Evolutionary conservation across 2,329 filamentous ascomycete genomes (phyloP).

Genomic region (Fusarium aywerte): DNA sequence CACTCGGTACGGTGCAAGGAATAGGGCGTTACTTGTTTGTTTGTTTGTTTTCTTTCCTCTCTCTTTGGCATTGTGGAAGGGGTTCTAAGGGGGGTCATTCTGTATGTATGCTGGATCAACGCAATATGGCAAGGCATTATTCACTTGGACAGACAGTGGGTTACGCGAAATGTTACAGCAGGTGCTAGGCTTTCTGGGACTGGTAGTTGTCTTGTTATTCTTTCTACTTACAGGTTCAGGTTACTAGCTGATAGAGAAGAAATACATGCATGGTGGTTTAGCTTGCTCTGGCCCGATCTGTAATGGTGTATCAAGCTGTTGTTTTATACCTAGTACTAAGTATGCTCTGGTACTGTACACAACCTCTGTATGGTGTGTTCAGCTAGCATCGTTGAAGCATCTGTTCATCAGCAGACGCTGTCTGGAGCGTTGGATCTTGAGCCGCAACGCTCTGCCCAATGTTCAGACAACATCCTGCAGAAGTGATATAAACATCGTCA

Average conservation of each 20-base stretch:
- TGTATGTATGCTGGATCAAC: background rate
- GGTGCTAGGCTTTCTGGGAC: background rate
- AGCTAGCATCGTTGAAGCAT: background rate
- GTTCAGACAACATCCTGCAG: background rate
- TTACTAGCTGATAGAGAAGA: slow-evolving; percentile 19
- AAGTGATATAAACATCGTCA: background rate
- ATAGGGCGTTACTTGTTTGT: slow-evolving; percentile 19
- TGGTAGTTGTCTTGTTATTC: background rate
- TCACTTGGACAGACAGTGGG: background rate
- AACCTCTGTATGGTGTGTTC: too few relatives aligned
- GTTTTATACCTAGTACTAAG: background rate
- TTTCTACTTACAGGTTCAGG: background rate
- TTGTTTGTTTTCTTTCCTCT: background rate
- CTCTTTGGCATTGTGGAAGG: background rate
- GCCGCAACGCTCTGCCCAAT: background rate
- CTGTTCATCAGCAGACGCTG: background rate
- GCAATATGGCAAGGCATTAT: background rate
- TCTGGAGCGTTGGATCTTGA: background rate
- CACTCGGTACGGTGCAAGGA: background rate
- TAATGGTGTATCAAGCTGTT: background rate
- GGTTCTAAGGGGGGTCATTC: background rate
- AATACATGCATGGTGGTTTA: slow-evolving; percentile 5
- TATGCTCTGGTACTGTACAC: background rate
- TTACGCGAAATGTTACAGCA: background rate
- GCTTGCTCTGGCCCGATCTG: background rate